Conservation (phyloP, 2,329 filamentous ascomycete species). For the Penicillium sp. region DNA sequence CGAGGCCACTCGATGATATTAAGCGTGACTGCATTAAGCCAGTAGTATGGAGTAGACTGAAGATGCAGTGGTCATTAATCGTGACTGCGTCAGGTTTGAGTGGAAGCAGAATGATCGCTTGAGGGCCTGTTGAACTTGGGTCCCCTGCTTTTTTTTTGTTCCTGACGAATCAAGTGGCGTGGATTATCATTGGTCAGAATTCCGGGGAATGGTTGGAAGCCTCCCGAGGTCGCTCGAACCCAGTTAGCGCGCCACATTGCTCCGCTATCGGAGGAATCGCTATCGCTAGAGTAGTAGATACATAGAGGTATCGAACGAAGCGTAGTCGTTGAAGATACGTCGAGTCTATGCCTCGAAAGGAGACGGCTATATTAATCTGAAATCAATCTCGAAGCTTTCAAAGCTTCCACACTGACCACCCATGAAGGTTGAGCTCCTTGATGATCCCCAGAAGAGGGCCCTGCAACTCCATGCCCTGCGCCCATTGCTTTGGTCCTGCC, state of each 20-base stretch:
- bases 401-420: constrained; percentile 65
- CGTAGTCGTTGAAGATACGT: neutral
- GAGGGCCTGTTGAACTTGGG: neutral
- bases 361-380: neutral
- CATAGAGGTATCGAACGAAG: neutral
- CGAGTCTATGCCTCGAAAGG: constrained; percentile 5
- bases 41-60: neutral
- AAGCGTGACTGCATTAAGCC: constrained; percentile 26
- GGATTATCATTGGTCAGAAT: constrained; percentile 20
- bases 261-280: too few relatives aligned
- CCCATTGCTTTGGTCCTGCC: constrained; percentile 80
- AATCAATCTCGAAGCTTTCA: constrained; percentile 35
- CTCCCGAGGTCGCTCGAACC: constrained; percentile 18
- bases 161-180: constrained; percentile 23
- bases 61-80: constrained; percentile 12
- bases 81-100: constrained; percentile 8
- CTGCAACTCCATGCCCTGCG: constrained; percentile 72
- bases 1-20: constrained; percentile 24
- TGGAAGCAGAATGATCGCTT: too few relatives aligned
- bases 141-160: constrained; percentile 2
- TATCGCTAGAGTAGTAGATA: too few relatives aligned
- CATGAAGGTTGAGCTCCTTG: constrained; percentile 61
- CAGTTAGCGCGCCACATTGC: too few relatives aligned
- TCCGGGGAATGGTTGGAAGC: constrained; percentile 13
- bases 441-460: constrained; percentile 74